Evolutionary conservation across 106 monocot genomes (phyloP), one percentile per base, ranked within the genome.

Genomic region (Narthecium ossifragum): DNA sequence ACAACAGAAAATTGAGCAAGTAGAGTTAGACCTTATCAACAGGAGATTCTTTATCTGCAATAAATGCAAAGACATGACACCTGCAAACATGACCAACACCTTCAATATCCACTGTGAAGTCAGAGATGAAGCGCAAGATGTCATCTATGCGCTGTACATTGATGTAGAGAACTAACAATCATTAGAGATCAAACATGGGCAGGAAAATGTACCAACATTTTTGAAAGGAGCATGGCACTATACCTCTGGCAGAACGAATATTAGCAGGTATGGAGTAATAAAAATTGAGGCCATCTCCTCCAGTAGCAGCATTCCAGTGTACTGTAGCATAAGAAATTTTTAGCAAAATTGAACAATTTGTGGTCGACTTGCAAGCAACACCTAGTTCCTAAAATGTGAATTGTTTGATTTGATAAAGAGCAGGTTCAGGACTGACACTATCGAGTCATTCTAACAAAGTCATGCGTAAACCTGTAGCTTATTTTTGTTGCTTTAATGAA

Each of bases 1-100:
- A 53, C 38, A 72, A 59, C 34, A 45, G 54, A 40, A 46, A 70
- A 65, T 17, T 27, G 3, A 43, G 26, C 4, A 34, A 31, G 48
- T 1, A 17, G 8, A 27, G 26, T 43, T 4, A n/a, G n/a, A n/a
- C n/a, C n/a, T 43, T 43, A 43, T 43, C 31, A 69, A 8, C 51
- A 46, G 62, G 46, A 57, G 54, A n/a, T n/a, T n/a, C n/a, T n/a
- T n/a, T n/a, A n/a, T n/a, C n/a, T n/a, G n/a, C n/a, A n/a, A n/a
- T n/a, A n/a, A n/a, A n/a, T n/a, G n/a, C n/a, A n/a, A n/a, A n/a
- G n/a, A n/a, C n/a, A n/a, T n/a, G n/a, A n/a, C 66, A 85, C 98
- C 98, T 98, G 84, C 98, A 98, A 46, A 98, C 87, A 73, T 98
- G 78, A 18, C 98, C 98, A 61, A 98, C 98, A 70, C 98, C 98